phyloP scores from a whole-genome alignment of 352 stramenopile genomes.

The Pythium aquatile region DNA sequence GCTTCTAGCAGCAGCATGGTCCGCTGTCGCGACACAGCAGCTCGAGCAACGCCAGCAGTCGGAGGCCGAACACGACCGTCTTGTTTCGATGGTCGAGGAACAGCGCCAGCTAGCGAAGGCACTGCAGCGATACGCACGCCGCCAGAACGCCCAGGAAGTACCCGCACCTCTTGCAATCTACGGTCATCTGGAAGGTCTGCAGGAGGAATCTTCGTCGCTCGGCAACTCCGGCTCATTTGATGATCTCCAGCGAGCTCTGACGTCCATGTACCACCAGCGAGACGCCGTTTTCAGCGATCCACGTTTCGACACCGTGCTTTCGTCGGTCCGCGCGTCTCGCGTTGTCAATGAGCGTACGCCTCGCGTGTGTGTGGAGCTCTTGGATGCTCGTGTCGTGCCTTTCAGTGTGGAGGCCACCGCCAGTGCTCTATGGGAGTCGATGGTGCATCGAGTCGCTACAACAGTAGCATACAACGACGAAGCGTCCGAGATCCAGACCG shows the following conservation, averaged over 20 bases:
- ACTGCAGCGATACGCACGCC: slow-evolving; percentile 10
- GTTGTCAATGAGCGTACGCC: slow-evolving; percentile 3
- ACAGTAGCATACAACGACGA: slow-evolving; percentile 6
- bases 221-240: not conserved
- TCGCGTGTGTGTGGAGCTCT: slow-evolving; percentile 1
- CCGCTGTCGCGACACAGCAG: slow-evolving; percentile 8
- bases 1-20: slow-evolving; percentile 14
- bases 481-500: slow-evolving; percentile 9
- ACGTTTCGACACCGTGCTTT: slow-evolving; percentile 3
- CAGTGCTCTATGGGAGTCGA: slow-evolving; percentile 12
- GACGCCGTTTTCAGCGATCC: not conserved
- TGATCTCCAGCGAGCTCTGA: slow-evolving; percentile 5
- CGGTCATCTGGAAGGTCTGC: slow-evolving; percentile 2
- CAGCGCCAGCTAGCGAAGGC: slow-evolving; percentile 28
- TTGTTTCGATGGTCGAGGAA: slow-evolving; percentile 25
- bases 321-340: not conserved
- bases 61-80: slow-evolving; percentile 28
- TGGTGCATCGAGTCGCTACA: slow-evolving; percentile 4
- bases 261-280: slow-evolving; percentile 8
- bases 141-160: slow-evolving; percentile 7
- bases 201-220: not conserved
- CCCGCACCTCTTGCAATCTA: slow-evolving; percentile 10
- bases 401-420: slow-evolving; percentile 8
- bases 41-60: slow-evolving; percentile 14
- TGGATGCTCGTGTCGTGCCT: slow-evolving; percentile 13